A percentile compares a stretch with the other conserved stretches of the same genome.
Evolutionary conservation across 768 basidiomycete species (phyloP).

Genomic region (Lactifluus volemus): DNA sequence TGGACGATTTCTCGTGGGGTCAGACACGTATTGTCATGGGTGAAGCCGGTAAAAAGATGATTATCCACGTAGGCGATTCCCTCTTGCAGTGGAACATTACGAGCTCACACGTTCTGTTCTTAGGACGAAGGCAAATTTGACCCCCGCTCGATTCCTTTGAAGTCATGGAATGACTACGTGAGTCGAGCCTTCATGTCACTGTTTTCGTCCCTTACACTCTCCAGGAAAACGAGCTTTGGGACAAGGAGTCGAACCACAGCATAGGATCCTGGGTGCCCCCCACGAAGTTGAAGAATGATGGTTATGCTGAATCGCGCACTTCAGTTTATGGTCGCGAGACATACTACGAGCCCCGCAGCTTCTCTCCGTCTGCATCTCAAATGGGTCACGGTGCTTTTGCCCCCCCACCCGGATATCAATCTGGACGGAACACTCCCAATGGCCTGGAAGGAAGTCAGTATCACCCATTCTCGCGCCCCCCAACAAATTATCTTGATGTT

Average conservation of each 20-base stretch:
- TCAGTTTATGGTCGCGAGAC: slow-evolving; percentile 87
- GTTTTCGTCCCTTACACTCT: neutral
- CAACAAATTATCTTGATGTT: slow-evolving; percentile 71
- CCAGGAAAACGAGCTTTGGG: slow-evolving; percentile 94
- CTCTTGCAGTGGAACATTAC: neutral
- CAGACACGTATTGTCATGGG: slow-evolving; percentile 86
- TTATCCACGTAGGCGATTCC: slow-evolving; percentile 68
- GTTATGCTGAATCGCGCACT: slow-evolving; percentile 68
- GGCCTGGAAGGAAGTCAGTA: slow-evolving; percentile 32
- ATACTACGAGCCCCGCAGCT: slow-evolving; percentile 57
- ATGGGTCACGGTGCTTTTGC: slow-evolving; percentile 41
- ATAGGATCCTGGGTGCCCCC: slow-evolving; percentile 91
- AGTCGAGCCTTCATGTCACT: slow-evolving; percentile 23
- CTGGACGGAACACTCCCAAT: slow-evolving; percentile 67
- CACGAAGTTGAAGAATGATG: slow-evolving; percentile 57
- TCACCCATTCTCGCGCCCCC: slow-evolving; percentile 58
- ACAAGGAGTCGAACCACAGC: slow-evolving; percentile 93
- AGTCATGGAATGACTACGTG: slow-evolving; percentile 95
- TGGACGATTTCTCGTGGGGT: slow-evolving; percentile 99
- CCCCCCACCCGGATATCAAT: slow-evolving; percentile 65
- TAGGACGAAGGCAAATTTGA: slow-evolving; percentile 99
- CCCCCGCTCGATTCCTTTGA: slow-evolving; percentile 84
- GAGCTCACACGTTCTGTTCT: slow-evolving; percentile 5
- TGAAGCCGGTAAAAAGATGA: slow-evolving; percentile 90
- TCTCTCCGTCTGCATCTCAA: slow-evolving; percentile 62